Evolutionary conservation across 2,329 filamentous ascomycete genomes (phyloP).

Genomic region (Colletotrichum simmondsii): DNA sequence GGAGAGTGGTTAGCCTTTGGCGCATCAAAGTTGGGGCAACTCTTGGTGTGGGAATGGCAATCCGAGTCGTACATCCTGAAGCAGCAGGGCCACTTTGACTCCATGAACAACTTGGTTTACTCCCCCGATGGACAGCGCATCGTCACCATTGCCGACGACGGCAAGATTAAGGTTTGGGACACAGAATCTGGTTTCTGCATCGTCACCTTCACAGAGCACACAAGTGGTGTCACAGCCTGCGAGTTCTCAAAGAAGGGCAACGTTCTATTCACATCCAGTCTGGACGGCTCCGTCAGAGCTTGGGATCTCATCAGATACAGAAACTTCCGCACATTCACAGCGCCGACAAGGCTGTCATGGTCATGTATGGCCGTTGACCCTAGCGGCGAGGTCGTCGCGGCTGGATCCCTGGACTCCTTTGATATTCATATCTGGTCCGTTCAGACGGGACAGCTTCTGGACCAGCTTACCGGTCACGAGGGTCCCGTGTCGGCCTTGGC

Average conservation of each 20-base stretch:
- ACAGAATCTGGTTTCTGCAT: conserved; percentile 96
- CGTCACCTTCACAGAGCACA: conserved; percentile 97
- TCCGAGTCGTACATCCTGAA: conserved; percentile 99
- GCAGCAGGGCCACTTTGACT: conserved; percentile 96
- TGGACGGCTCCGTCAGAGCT: conserved; percentile 93
- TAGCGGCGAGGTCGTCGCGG: conserved; percentile 94
- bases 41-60: conserved; percentile 99
- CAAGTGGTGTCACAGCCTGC: conserved; percentile 91
- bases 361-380: conserved; percentile 96
- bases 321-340: conserved; percentile 97
- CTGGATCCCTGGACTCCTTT: conserved; percentile 94
- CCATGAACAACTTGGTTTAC: conserved; percentile 93
- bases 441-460: conserved; percentile 94
- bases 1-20: conserved; percentile 98
- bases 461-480: conserved; percentile 91
- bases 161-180: conserved; percentile 99
- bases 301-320: conserved; percentile 97
- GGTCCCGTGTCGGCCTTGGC: conserved; percentile 89
- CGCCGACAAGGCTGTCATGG: conserved; percentile 90
- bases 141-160: conserved; percentile 94
- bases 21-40: conserved; percentile 91
- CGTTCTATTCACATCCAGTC: conserved; percentile 92
- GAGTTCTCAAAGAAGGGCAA: conserved; percentile 96
- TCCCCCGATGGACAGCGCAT: conserved; percentile 94
- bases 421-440: conserved; percentile 99